Conservation (phyloP, 2,329 filamentous ascomycete genomes). For the Curvularia sp. region DNA sequence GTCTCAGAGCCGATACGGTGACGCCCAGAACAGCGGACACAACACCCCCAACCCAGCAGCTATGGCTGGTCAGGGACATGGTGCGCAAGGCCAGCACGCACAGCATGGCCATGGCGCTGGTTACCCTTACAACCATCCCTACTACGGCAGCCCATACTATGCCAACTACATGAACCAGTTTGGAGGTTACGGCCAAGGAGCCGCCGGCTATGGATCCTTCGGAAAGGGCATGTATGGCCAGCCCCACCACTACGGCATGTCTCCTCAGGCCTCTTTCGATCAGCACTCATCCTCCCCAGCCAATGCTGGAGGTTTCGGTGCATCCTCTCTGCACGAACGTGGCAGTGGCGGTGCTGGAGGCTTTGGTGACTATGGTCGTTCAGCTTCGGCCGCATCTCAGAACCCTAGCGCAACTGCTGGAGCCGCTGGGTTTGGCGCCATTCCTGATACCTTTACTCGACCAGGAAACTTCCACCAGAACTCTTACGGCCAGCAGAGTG, state of each 20-base stretch:
- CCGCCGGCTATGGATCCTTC: slow-evolving; percentile 59
- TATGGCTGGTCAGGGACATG: slow-evolving; percentile 60
- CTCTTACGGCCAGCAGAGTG: slow-evolving; percentile 56
- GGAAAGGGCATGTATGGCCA: slow-evolving; percentile 69
- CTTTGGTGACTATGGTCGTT: slow-evolving; percentile 66
- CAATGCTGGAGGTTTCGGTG: slow-evolving; percentile 62
- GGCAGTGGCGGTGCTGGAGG: slow-evolving; percentile 57
- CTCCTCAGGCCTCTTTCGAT: slow-evolving; percentile 64
- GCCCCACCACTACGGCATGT: slow-evolving; percentile 66
- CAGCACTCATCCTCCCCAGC: slow-evolving; percentile 69
- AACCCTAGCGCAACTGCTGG: slow-evolving; percentile 58
- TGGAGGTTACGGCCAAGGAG: slow-evolving; percentile 59
- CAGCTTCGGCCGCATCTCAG: slow-evolving; percentile 65
- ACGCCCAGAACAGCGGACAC: slow-evolving; percentile 84
- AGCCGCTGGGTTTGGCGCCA: slow-evolving; percentile 58
- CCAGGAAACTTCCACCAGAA: slow-evolving; percentile 62
- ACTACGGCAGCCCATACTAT: slow-evolving; percentile 69
- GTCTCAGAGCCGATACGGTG: slow-evolving; percentile 73
- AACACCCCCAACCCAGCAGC: slow-evolving; percentile 86
- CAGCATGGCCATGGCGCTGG: slow-evolving; percentile 56
- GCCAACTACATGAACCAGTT: slow-evolving; percentile 69
- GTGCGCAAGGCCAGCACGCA: slow-evolving; percentile 55
- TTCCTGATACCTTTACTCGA: slow-evolving; percentile 67
- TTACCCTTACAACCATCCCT: slow-evolving; percentile 62
- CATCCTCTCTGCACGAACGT: slow-evolving; percentile 55